Base-by-base conservation (phyloP, 345 rosid genomes). In the Euphorbia tirucalli region DNA sequence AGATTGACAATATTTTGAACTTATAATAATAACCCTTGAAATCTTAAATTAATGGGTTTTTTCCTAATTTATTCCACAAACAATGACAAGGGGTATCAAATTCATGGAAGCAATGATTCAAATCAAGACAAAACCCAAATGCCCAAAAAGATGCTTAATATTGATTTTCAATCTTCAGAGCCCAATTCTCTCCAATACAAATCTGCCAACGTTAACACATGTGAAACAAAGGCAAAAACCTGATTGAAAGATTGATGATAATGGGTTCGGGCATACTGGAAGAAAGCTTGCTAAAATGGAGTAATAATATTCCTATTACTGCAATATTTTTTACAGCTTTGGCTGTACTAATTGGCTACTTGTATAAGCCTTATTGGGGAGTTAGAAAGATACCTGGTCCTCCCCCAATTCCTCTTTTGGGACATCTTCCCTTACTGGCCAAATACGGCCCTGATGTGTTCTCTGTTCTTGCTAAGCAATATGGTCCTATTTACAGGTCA, bases 401-500 rank as follows among this genome's bases (percentile, higher is more conserved):
- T 15, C 71, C 70, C 1, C 1, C 62, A 16, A 8, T 70, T 50
- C 77, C 72, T 22, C 27, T 79, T 4, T 18, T 72, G 30, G 98
- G 97, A n/a, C 96, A 91, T 86, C 84, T 89, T 71, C 97, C 89
- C 19, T 78, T 90, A 83, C 86, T 94, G 84, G 92, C 97, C 21
- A 84, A 94, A 85, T 83, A 83, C 37, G 93, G 98, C 39, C 96
- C 93, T 49, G 95, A 86, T 54, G 85, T 92, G 57, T 92, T 92
- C 78, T 83, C 96, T 10, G 80, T 89, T 56, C 96, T 90, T 65
- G 96, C 96, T 75, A 84, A 89, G 56, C 83, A 72, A 44, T 90
- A 92, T 78, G 95, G 98, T 49, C 95, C 97, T 55, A 85, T 90
- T 72, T 94, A 86, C 95, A 92, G 98, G 97, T 93, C 60, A 49